Conservation (phyloP, 1,284 basidiomycete species). For the Puccinia polysora region DNA sequence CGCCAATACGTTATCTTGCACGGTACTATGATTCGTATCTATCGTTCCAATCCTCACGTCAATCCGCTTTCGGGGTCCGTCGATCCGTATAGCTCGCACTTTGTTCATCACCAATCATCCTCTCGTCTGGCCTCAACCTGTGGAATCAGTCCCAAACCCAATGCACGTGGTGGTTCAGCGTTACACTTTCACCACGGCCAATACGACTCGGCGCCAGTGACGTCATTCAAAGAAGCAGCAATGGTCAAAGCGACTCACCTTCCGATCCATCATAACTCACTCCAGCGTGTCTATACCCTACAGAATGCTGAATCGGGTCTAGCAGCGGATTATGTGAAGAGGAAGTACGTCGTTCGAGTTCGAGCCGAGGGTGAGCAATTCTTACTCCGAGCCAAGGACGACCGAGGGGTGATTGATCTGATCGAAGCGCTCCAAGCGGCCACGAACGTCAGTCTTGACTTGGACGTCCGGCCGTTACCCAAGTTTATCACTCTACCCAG, state of each 20-base stretch:
- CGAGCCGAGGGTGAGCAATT: constrained; percentile 94
- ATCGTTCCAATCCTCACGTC: constrained; percentile 62
- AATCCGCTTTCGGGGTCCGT: constrained; percentile 51
- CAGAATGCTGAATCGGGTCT: constrained; percentile 81
- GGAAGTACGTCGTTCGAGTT: constrained; percentile 89
- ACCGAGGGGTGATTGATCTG: constrained; percentile 84
- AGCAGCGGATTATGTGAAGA: constrained; percentile 90
- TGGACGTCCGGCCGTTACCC: constrained; percentile 85
- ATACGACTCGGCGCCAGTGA: constrained; percentile 47
- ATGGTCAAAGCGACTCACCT: constrained; percentile 44
- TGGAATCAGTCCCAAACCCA: not conserved
- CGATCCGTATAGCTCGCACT: constrained; percentile 14
- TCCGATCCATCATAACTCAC: constrained; percentile 48
- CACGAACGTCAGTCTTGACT: constrained; percentile 83
- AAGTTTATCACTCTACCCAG: constrained; percentile 61
- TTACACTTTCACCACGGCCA: constrained; percentile 50
- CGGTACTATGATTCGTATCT: constrained; percentile 81
- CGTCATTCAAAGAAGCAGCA: constrained; percentile 44
- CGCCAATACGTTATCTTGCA: constrained; percentile 82
- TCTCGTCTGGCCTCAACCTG: constrained; percentile 22
- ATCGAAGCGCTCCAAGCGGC: constrained; percentile 94
- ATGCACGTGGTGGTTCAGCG: constrained; percentile 45
- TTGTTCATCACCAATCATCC: constrained; percentile 22
- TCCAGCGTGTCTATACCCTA: constrained; percentile 68
- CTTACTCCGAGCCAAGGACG: constrained; percentile 80